Evolutionary conservation across 2,329 filamentous ascomycete species (phyloP).

Genomic region (Fusarium metavorans): DNA sequence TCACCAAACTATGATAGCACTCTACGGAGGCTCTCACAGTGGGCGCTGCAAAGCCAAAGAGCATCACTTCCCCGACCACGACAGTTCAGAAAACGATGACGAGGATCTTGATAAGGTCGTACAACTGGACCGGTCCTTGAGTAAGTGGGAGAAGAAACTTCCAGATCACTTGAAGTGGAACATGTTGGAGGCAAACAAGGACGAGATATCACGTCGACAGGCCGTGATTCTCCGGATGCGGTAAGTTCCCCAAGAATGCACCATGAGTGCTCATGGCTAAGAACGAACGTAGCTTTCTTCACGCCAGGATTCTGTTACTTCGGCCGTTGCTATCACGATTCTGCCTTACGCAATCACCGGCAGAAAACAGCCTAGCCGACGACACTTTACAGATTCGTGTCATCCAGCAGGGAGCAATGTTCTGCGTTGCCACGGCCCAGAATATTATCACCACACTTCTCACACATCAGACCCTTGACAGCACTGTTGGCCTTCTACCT

Average conservation of each 20-base stretch:
- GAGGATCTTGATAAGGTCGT: slow-evolving; percentile 48
- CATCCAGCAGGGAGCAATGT: slow-evolving; percentile 48
- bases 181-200: slow-evolving; percentile 14
- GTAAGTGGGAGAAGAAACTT: slow-evolving; percentile 48
- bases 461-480: slow-evolving; percentile 47
- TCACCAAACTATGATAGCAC: slow-evolving; percentile 45
- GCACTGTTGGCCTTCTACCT: slow-evolving; percentile 50
- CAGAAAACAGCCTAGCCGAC: slow-evolving; percentile 12
- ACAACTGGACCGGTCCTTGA: slow-evolving; percentile 47
- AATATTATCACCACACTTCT: slow-evolving; percentile 48
- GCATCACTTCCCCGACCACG: slow-evolving; percentile 5
- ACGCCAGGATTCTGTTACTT: slow-evolving; percentile 50
- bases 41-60: slow-evolving; percentile 15
- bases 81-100: slow-evolving; percentile 20
- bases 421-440: slow-evolving; percentile 51
- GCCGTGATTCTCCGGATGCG: slow-evolving; percentile 50
- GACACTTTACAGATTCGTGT: slow-evolving; percentile 46
- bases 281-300: slow-evolving; percentile 39
- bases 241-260: slow-evolving; percentile 25
- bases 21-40: slow-evolving; percentile 41
- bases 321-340: slow-evolving; percentile 50
- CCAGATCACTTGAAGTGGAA: slow-evolving; percentile 43
- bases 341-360: slow-evolving; percentile 43
- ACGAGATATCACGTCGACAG: slow-evolving; percentile 47
- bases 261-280: not conserved